A percentile compares a stretch with the other conserved stretches of the same genome.
These are phyloP conservation scores for Fraxinus greggii DNA, from an alignment of 305 asterid species.

Conservation along the genomic window DNA sequence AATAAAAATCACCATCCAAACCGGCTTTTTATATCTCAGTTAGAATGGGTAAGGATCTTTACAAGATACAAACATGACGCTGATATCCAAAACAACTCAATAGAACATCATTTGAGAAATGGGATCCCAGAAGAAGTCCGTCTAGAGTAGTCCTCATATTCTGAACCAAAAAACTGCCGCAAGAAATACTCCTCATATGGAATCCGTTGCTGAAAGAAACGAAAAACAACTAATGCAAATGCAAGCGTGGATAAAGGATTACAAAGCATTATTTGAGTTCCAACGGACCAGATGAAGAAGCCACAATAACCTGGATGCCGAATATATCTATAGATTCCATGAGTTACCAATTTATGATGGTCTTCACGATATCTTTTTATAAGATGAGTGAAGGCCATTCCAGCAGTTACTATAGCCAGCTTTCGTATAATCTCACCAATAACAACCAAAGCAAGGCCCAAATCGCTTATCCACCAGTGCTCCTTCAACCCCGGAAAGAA, in stretches of 20 bases:
- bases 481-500: conserved; percentile 70
- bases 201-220: conserved; percentile 58
- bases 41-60: neutral
- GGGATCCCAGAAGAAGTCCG: conserved; percentile 71
- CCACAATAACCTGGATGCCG: conserved; percentile 87
- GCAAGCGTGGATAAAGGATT: conserved; percentile 66
- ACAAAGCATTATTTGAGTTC: conserved; percentile 82
- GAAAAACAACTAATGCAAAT: conserved; percentile 66
- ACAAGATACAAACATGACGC: neutral
- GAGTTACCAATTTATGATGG: conserved; percentile 60
- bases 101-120: conserved; percentile 53
- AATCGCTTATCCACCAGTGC: conserved; percentile 59
- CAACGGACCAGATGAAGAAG: conserved; percentile 78
- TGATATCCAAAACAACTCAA: neutral
- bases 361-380: conserved; percentile 62
- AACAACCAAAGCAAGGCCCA: conserved; percentile 62
- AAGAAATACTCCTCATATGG: conserved; percentile 81
- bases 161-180: conserved; percentile 68
- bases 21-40: neutral
- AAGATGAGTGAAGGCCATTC: conserved; percentile 77
- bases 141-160: conserved; percentile 60
- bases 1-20: neutral
- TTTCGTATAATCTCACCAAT: conserved; percentile 71
- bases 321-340: conserved; percentile 55
- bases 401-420: conserved; percentile 80